Base-by-base conservation (phyloP, 129 eudicot genomes). In the Apium graveolens region DNA sequence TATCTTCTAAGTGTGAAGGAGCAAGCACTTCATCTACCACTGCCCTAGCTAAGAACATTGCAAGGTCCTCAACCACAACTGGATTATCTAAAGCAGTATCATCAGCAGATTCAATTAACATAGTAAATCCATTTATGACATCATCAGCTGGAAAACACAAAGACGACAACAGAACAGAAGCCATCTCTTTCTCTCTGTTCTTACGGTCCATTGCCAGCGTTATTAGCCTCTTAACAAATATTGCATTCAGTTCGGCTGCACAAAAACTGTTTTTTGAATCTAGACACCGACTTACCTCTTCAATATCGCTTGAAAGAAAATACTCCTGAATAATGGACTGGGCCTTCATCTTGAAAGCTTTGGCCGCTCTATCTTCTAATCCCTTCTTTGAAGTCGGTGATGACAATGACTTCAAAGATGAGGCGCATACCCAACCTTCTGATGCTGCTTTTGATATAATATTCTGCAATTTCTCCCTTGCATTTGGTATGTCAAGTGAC, bases 181-280 rank as follows among this genome's bases (percentile, higher is more conserved):
- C 98, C 98, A 95, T 95, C 68, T 95, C 98, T 75, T 95, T 95
- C 78, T 95, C 98, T 29, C 96, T 76, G 18, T 91, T 95, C n/a
- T 95, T 95, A 10, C 96, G 80, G 6, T 95, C 98, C 98, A 95
- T 95, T 11, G 97, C 97, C 34, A 95, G 53, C 53, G 90, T 89
- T 29, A 95, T 95, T 76, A 95, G 76, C 75, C 81, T 83, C 83
- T 95, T 95, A 5, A 95, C 87, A 37, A 95, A 95, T 18, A 88
- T 78, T 4, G 97, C 91, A 75, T 95, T 91, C 29, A 95, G 76
- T 38, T 95, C 97, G 0, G 91, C 81, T 20, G 84, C 53, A 34
- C 75, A 84, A 18, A 87, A 84, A 72, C 79, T 74, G 27, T 88
- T 88, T 21, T 87, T 88, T 9, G 90, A 85, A 70, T 94, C 96